Evolutionary conservation across 495 filamentous ascomycete species (phyloP).

Genomic region (Neurospora sp.): DNA sequence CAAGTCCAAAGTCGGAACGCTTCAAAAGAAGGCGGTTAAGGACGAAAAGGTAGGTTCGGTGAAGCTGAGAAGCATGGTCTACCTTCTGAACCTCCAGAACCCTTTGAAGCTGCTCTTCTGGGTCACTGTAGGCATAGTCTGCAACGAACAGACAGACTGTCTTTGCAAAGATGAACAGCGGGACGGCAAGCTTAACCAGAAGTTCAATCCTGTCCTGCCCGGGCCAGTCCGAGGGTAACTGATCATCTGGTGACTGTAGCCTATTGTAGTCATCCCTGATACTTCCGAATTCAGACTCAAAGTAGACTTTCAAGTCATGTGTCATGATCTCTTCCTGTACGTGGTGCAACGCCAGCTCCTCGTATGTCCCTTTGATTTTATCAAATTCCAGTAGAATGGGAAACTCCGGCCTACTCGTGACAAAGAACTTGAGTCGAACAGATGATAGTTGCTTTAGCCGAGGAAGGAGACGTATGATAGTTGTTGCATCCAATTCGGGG

Average conservation of each 20-base stretch:
- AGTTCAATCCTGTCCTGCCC: constrained; percentile 14
- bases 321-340: constrained; percentile 20
- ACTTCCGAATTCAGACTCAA: constrained; percentile 12
- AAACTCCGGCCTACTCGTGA: constrained; percentile 37
- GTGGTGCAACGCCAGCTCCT: constrained; percentile 22
- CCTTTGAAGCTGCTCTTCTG: constrained; percentile 14
- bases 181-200: constrained; percentile 29
- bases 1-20: background rate
- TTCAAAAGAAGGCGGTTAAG: constrained; percentile 16
- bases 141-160: constrained; percentile 32
- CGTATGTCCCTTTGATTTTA: constrained; percentile 16
- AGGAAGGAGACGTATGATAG: constrained; percentile 29
- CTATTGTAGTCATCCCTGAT: constrained; percentile 17
- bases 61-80: constrained; percentile 19
- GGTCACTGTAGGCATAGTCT: constrained; percentile 13
- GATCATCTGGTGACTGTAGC: background rate
- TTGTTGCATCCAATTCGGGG: constrained; percentile 25
- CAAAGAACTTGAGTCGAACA: constrained; percentile 11
- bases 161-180: constrained; percentile 36
- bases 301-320: constrained; percentile 27
- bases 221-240: constrained; percentile 30
- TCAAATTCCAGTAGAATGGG: constrained; percentile 27
- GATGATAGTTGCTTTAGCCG: constrained; percentile 4
- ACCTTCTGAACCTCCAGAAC: constrained; percentile 17
- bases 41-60: constrained; percentile 25